Conservation (phyloP, 345 rosid genomes). For the Corymbia maculata region DNA sequence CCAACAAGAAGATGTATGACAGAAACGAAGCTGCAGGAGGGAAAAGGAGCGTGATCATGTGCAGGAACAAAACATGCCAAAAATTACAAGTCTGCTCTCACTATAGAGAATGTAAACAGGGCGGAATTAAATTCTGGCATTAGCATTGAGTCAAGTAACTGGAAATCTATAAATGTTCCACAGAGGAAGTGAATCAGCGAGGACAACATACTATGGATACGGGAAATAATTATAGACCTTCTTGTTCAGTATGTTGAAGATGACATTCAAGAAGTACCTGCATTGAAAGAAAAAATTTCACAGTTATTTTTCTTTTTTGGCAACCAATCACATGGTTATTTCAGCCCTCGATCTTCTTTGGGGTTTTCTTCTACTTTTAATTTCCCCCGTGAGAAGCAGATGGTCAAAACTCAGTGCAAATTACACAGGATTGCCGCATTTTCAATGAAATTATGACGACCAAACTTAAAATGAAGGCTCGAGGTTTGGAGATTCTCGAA, state of each 20-base stretch:
- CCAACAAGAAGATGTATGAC: slow-evolving; percentile 90
- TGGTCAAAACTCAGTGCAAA: not conserved
- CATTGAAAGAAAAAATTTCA: not conserved
- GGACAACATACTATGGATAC: slow-evolving; percentile 71
- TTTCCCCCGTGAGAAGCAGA: not conserved
- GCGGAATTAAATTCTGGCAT: not conserved
- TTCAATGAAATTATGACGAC: not conserved
- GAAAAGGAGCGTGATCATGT: not conserved
- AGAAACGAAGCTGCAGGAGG: slow-evolving; percentile 66
- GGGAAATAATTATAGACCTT: slow-evolving; percentile 97
- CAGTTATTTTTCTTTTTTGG: not conserved
- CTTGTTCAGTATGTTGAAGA: slow-evolving; percentile 96
- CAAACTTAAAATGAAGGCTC: not conserved
- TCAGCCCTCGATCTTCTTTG: not conserved
- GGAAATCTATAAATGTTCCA: not conserved
- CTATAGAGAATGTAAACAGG: not conserved
- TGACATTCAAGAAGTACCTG: slow-evolving; percentile 93
- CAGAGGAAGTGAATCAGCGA: not conserved
- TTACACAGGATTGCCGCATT: not conserved
- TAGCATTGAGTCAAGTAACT: not conserved
- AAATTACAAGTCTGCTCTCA: not conserved
- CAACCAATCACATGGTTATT: not conserved
- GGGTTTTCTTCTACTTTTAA: not conserved
- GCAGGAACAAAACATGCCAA: not conserved
- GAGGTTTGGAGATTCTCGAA: not conserved